These are phyloP conservation scores for Fallopia convolvulus DNA, from an alignment of 148 eudicot species.

Conservation along the genomic window DNA sequence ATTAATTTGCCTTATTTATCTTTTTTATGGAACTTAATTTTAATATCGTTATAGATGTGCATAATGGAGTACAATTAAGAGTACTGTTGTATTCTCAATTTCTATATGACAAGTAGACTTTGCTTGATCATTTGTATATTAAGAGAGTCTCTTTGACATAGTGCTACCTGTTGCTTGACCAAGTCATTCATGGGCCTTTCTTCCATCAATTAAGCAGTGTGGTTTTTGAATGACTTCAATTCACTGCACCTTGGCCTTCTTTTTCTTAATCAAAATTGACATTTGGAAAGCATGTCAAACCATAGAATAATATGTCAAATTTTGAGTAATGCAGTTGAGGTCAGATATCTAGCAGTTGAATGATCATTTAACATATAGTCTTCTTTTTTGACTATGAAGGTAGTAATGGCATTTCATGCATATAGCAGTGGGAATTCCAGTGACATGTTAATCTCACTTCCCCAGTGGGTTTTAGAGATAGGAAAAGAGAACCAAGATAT, in stretches of 20 bases:
- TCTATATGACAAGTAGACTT: neutral
- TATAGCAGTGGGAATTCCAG: slow-evolving; percentile 45
- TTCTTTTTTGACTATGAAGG: slow-evolving; percentile 25
- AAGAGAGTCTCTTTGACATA: neutral
- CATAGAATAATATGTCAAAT: neutral
- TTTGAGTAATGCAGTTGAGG: neutral
- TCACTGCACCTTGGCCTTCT: neutral
- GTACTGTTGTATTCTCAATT: neutral
- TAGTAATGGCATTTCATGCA: slow-evolving; percentile 61
- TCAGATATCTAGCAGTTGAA: neutral
- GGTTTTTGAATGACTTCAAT: neutral
- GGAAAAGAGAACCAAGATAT: slow-evolving; percentile 66
- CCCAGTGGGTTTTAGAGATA: slow-evolving; percentile 70
- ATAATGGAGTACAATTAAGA: neutral
- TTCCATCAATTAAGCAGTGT: neutral
- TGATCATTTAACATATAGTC: neutral
- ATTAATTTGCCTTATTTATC: neutral
- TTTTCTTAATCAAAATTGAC: neutral
- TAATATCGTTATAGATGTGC: neutral
- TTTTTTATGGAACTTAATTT: neutral
- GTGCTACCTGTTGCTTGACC: neutral
- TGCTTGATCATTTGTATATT: neutral
- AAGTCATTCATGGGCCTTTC: neutral
- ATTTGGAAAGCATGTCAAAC: neutral
- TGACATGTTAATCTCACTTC: slow-evolving; percentile 43